These are phyloP conservation scores for Chondrus crispus DNA, from an alignment of 23 red algal species.

Conservation along the genomic window DNA sequence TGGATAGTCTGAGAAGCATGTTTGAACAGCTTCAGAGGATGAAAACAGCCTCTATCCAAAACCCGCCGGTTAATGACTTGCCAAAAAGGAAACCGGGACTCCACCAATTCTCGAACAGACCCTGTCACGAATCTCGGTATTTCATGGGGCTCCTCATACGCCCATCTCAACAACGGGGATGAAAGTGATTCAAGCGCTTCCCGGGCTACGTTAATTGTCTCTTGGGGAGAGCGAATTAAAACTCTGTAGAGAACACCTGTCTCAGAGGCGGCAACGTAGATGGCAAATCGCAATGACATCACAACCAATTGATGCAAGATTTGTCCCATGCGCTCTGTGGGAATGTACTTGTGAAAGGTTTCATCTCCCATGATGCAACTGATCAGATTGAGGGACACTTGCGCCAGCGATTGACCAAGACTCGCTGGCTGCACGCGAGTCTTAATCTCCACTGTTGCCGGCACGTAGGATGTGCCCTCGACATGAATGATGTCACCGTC, in stretches of 20 bases:
- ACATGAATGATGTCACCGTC: background rate
- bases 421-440: background rate
- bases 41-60: background rate
- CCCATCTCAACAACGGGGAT: background rate
- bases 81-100: background rate
- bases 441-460: background rate
- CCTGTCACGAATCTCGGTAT: background rate
- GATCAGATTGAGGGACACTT: background rate
- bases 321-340: background rate
- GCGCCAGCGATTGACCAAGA: background rate
- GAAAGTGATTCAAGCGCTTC: background rate
- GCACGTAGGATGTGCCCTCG: background rate
- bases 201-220: background rate
- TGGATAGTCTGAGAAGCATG: background rate
- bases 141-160: background rate
- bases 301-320: background rate
- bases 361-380: background rate
- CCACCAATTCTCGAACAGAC: background rate
- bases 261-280: background rate
- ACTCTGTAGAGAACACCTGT: background rate
- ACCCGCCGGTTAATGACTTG: background rate
- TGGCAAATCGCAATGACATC: background rate
- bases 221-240: background rate
- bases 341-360: background rate
- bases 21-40: background rate